Evolutionary conservation across 805 yeast species (phyloP).

Genomic region (Nakazawaea ernobii): DNA sequence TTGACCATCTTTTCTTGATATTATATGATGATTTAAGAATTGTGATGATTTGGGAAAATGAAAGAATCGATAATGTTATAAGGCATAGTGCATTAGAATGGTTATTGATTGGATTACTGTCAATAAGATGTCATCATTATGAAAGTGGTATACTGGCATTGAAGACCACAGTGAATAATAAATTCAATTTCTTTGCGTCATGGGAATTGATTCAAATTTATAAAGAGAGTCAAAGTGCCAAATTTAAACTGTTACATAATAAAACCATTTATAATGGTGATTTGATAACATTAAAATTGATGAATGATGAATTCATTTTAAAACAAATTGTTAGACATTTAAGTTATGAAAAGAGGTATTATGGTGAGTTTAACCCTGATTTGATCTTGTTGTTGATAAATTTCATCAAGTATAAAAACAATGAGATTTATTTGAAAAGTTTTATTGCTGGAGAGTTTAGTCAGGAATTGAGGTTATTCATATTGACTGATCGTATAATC

Average conservation of each 20-base stretch:
- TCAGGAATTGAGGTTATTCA: conserved; percentile 2
- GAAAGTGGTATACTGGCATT: conserved; percentile 47
- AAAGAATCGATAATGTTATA: conserved; percentile 20
- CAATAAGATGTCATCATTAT: conserved; percentile 41
- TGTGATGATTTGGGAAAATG: conserved; percentile 21
- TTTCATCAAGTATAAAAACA: conserved; percentile 33
- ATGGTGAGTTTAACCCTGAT: conserved; percentile 44
- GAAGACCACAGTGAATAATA: conserved; percentile 46
- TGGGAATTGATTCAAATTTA: conserved; percentile 42
- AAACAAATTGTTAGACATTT: conserved; percentile 41
- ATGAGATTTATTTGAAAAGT: conserved; percentile 33
- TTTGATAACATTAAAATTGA: conserved; percentile 13
- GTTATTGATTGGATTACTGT: conserved; percentile 62
- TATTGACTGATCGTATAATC: conserved; percentile 8
- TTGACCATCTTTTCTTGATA: conserved; percentile 66
- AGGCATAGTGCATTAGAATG: conserved; percentile 66
- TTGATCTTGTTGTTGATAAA: conserved; percentile 39
- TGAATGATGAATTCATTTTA: conserved; percentile 30
- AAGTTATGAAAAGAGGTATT: conserved; percentile 64
- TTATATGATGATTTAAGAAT: conserved; percentile 54
- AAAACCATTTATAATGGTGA: conserved; percentile 12
- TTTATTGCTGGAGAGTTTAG: conserved; percentile 10
- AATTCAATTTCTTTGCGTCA: conserved; percentile 60
- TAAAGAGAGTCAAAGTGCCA: conserved; percentile 14
- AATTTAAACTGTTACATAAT: conserved; percentile 20